Base-by-base conservation (phyloP, 106 monocot species). In the Dioscorea zingiberensis region DNA sequence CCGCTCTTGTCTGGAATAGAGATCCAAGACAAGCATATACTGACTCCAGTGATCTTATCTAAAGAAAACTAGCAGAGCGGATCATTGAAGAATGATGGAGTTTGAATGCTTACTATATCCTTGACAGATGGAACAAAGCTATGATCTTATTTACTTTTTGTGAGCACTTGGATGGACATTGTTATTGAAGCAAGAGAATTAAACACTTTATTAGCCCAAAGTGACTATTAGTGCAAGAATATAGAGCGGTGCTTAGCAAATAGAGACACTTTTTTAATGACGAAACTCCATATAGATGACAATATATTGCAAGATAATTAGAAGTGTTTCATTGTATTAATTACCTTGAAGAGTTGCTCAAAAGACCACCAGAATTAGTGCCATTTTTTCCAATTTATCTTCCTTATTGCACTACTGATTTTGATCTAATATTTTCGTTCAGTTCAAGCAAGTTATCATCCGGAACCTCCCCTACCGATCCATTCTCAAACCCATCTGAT, bases 331-430 rank as follows among this genome's bases (percentile, higher is more conserved):
- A n/a, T n/a, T n/a, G n/a, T n/a, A n/a, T n/a, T n/a, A n/a, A n/a
- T 62, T 63, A 87, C 87, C 87, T 91, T 21, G 87, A 84, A 66
- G 84, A 81, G 69, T 84, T 91, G 62, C 75, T 87, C 91, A 87
- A 87, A 55, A 91, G 65, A 22, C 78, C 71, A 57, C 58, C 68
- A 28, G 66, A 65, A 58, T 65, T 76, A 11, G 64, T 53, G 19
- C 44, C 66, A 30, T 78, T 62, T 48, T 71, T 56, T 25, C 30
- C 55, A 13, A 12, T 22, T 16, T 68, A 54, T 21, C 54, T 74
- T 28, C 55, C 73, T 14, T 62, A 49, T 32, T 77, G 89, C 54
- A n/a, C 15, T 22, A 76, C 74, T 28, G 73, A 59, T 59, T 78
- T 74, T 12, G 78, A 60, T 65, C 63, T 67, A 54, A 73, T 66